Evolutionary conservation across 2,329 filamentous ascomycete genomes (phyloP).

Genomic region (Talaromyces sp.): DNA sequence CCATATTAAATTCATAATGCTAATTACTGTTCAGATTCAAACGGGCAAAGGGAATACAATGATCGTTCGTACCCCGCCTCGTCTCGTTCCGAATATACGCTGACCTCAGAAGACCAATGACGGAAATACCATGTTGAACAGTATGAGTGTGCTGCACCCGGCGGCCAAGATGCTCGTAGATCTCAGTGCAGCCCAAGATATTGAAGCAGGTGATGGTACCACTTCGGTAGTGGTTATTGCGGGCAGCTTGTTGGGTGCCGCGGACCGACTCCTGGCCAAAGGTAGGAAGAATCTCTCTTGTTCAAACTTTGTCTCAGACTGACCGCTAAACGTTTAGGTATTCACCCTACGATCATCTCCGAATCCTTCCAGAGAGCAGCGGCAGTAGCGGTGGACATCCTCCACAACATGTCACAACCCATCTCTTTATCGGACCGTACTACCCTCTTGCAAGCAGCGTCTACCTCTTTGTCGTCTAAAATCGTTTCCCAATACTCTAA

Average conservation of each 20-base stretch:
- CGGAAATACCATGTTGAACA: slow-evolving; percentile 97
- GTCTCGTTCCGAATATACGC: slow-evolving; percentile 14
- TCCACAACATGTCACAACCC: slow-evolving; percentile 93
- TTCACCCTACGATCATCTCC: slow-evolving; percentile 96
- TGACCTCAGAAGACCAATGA: slow-evolving; percentile 68
- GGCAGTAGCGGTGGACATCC: slow-evolving; percentile 76
- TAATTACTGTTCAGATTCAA: slow-evolving; percentile 59
- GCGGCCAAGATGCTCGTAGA: slow-evolving; percentile 99
- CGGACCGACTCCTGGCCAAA: slow-evolving; percentile 84
- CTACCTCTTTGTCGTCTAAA: slow-evolving; percentile 95
- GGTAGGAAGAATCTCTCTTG: slow-evolving; percentile 36
- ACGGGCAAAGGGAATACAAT: slow-evolving; percentile 94
- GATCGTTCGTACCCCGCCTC: slow-evolving; percentile 51
- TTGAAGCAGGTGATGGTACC: slow-evolving; percentile 96
- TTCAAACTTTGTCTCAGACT: background rate
- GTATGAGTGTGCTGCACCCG: slow-evolving; percentile 99
- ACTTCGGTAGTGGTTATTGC: slow-evolving; percentile 98
- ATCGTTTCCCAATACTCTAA: slow-evolving; percentile 97
- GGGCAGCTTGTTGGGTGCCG: slow-evolving; percentile 87
- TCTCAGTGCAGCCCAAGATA: slow-evolving; percentile 92
- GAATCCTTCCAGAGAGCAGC: slow-evolving; percentile 96
- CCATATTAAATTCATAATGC: background rate
- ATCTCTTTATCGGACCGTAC: slow-evolving; percentile 82
- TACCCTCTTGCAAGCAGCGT: slow-evolving; percentile 90
- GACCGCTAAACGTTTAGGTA: slow-evolving; percentile 39